Conservation (phyloP, 2,329 filamentous ascomycete species). For the Colletotrichum tabaci region DNA sequence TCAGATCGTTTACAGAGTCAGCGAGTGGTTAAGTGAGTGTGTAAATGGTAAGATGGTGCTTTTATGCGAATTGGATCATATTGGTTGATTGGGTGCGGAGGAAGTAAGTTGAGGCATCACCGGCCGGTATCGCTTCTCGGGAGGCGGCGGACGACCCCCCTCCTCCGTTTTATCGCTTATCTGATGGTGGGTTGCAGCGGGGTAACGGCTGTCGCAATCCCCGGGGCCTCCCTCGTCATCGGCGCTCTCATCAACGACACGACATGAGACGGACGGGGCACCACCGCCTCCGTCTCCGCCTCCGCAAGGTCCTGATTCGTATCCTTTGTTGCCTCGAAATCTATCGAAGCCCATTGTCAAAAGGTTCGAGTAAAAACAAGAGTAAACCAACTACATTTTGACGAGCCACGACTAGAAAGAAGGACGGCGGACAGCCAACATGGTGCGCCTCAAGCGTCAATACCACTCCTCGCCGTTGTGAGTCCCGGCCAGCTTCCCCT, state of each 20-base stretch:
- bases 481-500: conserved; percentile 45
- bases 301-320: not conserved
- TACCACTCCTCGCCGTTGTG: conserved; percentile 43
- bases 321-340: too few species aligned
- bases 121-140: conserved; percentile 4
- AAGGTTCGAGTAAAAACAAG: too few species aligned
- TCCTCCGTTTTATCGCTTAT: conserved; percentile 37
- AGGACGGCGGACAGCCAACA: not conserved
- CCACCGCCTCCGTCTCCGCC: not conserved
- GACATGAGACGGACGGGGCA: conserved; percentile 8
- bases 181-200: conserved; percentile 34
- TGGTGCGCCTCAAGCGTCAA: conserved; percentile 19
- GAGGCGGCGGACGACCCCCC: not conserved
- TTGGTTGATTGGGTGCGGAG: not conserved
- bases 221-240: not conserved
- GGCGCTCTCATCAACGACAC: not conserved
- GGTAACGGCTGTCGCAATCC: conserved; percentile 37
- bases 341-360: too few species aligned
- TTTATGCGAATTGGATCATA: conserved; percentile 4
- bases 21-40: not conserved
- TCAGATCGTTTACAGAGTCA: not conserved
- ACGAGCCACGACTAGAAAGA: not conserved
- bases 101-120: conserved; percentile 1
- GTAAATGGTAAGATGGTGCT: not conserved
- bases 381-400: not conserved